A percentile compares a stretch with the other conserved stretches of the same genome.
phyloP scores from a whole-genome alignment of 106 monocot species.

The Allium sativum region DNA sequence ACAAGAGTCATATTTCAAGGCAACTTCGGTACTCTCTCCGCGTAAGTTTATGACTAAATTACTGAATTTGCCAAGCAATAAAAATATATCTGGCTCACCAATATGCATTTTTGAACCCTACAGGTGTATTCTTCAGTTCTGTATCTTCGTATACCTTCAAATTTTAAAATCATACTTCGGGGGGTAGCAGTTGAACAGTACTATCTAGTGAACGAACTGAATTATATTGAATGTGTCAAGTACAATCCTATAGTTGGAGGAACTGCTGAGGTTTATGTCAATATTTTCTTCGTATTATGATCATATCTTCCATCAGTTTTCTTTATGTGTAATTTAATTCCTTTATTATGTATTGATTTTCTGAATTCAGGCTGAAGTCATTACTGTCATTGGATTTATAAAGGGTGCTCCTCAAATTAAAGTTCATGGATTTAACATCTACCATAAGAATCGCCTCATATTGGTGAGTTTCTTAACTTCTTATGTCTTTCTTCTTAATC shows the following conservation, averaged over 20 bases:
- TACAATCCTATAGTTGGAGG: conserved; percentile 37
- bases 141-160: conserved; percentile 45
- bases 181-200: conserved; percentile 42
- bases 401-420: neutral
- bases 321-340: neutral
- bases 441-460: conserved; percentile 12
- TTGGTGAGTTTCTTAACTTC: neutral
- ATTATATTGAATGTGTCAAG: conserved; percentile 46
- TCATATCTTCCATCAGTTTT: neutral
- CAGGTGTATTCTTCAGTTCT: conserved; percentile 64
- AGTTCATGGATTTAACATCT: conserved; percentile 11
- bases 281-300: neutral
- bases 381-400: conserved; percentile 10
- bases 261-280: conserved; percentile 29
- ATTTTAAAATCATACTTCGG: conserved; percentile 56
- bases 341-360: neutral
- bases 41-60: neutral
- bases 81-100: neutral
- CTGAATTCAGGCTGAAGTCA: conserved; percentile 5
- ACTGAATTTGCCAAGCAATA: neutral
- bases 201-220: conserved; percentile 36
- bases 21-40: conserved; percentile 1
- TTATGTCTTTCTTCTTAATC: neutral
- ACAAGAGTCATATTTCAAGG: conserved; percentile 18
- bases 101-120: neutral